Evolutionary conservation across 305 asterid genomes (phyloP).

Genomic region (Striga hermonthica): DNA sequence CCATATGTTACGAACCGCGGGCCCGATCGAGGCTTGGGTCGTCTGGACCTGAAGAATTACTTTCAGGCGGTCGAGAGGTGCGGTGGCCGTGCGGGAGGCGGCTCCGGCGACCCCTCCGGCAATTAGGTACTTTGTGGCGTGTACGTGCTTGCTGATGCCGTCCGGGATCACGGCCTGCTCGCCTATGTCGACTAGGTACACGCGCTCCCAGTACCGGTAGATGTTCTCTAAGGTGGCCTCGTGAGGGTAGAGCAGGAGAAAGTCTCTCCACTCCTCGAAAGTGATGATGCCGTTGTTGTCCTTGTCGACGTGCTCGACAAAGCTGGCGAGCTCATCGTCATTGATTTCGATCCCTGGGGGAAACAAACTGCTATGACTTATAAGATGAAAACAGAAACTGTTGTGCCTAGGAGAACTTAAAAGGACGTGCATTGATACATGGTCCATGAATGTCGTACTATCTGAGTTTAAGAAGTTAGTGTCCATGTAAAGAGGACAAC

Average conservation of each 20-base stretch:
- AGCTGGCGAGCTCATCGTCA: constrained; percentile 91
- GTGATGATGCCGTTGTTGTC: constrained; percentile 94
- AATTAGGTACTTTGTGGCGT: constrained; percentile 74
- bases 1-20: constrained; percentile 68
- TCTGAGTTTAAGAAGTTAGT: background rate
- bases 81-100: constrained; percentile 90
- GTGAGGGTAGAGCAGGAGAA: constrained; percentile 88
- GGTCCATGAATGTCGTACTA: no score
- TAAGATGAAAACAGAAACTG: constrained; percentile 47
- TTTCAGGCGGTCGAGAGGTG: constrained; percentile 94
- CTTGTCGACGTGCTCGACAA: constrained; percentile 94
- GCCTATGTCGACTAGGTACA: constrained; percentile 89
- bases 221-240: constrained; percentile 93
- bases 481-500: background rate
- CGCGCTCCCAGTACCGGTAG: constrained; percentile 84
- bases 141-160: constrained; percentile 88
- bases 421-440: no score
- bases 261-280: constrained; percentile 98
- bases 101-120: constrained; percentile 99
- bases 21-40: constrained; percentile 51
- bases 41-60: constrained; percentile 93
- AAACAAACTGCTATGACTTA: constrained; percentile 64
- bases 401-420: no score
- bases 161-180: constrained; percentile 92
- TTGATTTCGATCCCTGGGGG: constrained; percentile 88